Conservation (phyloP, 768 basidiomycete species). For the Termitomyces bulborhizus region DNA sequence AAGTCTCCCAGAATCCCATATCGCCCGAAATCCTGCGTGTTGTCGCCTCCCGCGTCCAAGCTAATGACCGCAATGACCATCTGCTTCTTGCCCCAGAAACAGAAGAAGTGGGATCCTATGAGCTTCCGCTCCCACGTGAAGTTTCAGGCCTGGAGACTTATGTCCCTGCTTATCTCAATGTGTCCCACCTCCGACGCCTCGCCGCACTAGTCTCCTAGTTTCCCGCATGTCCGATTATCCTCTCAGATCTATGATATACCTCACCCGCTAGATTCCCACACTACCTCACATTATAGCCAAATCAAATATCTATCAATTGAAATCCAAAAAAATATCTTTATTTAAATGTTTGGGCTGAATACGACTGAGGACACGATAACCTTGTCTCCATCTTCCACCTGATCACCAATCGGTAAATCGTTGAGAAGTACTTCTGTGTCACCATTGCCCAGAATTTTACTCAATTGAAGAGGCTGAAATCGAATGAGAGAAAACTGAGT, state of each 20-base stretch:
- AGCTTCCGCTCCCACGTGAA: slow-evolving; percentile 89
- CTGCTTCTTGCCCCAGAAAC: slow-evolving; percentile 92
- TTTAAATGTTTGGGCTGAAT: background rate
- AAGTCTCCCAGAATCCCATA: slow-evolving; percentile 71
- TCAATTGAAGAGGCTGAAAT: slow-evolving; percentile 37
- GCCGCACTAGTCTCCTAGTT: slow-evolving; percentile 77
- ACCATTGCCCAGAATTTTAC: slow-evolving; percentile 19
- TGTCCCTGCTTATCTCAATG: slow-evolving; percentile 86
- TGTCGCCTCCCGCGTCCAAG: slow-evolving; percentile 91
- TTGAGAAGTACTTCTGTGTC: slow-evolving; percentile 33
- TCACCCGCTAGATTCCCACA: slow-evolving; percentile 34
- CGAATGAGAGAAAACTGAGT: background rate
- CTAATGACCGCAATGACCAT: slow-evolving; percentile 96
- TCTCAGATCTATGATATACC: slow-evolving; percentile 39
- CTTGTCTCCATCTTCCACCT: slow-evolving; percentile 48
- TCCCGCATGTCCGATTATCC: slow-evolving; percentile 10
- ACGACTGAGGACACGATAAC: slow-evolving; percentile 15
- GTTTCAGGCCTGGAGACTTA: slow-evolving; percentile 96
- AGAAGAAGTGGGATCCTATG: slow-evolving; percentile 95
- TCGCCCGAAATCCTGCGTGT: slow-evolving; percentile 96
- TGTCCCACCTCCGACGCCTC: slow-evolving; percentile 81
- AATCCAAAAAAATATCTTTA: background rate
- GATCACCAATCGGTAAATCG: slow-evolving; percentile 38
- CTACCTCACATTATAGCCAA: slow-evolving; percentile 23
- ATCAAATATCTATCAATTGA: background rate